Evolutionary conservation across 768 basidiomycete species (phyloP), one percentile per base, ranked within the genome.

Genomic region (Pleurotus citrinopileatus): DNA sequence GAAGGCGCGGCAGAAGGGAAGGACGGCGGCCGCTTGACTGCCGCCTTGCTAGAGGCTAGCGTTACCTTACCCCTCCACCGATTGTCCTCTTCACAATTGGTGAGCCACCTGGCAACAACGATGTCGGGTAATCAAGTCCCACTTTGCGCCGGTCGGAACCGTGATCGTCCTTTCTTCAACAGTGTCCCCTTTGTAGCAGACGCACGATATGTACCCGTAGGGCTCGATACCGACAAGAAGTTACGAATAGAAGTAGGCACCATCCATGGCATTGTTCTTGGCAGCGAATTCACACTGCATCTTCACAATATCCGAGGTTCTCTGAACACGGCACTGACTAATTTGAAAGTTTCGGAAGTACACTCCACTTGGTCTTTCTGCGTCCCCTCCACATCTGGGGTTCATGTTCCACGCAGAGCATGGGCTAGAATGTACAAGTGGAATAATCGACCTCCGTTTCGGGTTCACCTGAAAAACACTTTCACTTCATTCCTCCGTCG

Each of bases 221-320:
- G 71, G 42, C 62, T 73, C 15, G 66, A 75, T 43, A 67, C 68
- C 27, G 70, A 73, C 19, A 62, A 60, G 12, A 60, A 63, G 9
- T 59, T 86, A 42, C 77, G 77, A 55, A 65, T 88, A 27, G 77
- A 78, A 28, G 76, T 80, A 32, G 87, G 87, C 10, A 74, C 78
- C 0, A 77, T 82, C 3, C 84, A 87, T 55, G 86, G 86, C 1
- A 70, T 88, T 17, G 74, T 77, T n/a, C 76, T 78, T 55, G 86
- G 84, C 43, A 83, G 77, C 7, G 81, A 85, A 57, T 75, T 89
- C 56, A 77, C 75, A 36, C 42, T 88, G 19, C 84, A 87, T 62
- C 68, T 74, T 19, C 84, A 87, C 64, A 86, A 87, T 63, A 73
- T 73, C 56, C 69, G 69, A n/a, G 78, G 78, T 19, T 85, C 85